Percentiles rank a stretch among this genome's conserved stretches.
Conservation (phyloP, 2,329 filamentous ascomycete species). For the Immersiporthe knoxdaviesiana region DNA sequence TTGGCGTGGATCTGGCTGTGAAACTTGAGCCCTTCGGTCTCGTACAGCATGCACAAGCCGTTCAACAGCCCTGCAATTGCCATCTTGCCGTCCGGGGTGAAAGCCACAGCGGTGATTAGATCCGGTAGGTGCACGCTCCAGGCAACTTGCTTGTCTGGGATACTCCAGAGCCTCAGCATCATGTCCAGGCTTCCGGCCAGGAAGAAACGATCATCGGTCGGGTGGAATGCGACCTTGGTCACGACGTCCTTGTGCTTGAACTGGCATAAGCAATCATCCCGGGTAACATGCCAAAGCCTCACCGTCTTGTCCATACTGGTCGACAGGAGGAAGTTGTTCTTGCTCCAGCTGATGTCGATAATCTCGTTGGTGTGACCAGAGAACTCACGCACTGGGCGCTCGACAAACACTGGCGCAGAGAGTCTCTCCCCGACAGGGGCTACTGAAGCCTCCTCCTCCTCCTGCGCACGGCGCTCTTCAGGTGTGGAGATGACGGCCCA, state of each 20-base stretch:
- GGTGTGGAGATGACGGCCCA: conserved; percentile 85
- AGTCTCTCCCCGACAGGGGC: conserved; percentile 61
- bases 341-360: conserved; percentile 95
- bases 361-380: conserved; percentile 83
- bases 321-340: conserved; percentile 95
- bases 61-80: conserved; percentile 87
- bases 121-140: conserved; percentile 78
- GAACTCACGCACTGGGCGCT: conserved; percentile 78
- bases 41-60: conserved; percentile 86
- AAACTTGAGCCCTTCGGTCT: conserved; percentile 86
- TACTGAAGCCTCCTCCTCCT: conserved; percentile 64
- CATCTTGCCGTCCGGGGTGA: conserved; percentile 88
- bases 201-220: conserved; percentile 94
- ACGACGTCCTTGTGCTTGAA: conserved; percentile 97
- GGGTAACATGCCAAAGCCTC: conserved; percentile 86
- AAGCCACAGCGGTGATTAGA: conserved; percentile 91
- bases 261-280: conserved; percentile 84
- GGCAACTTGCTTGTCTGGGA: conserved; percentile 92
- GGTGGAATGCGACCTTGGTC: conserved; percentile 92
- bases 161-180: conserved; percentile 90
- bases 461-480: conserved; percentile 76
- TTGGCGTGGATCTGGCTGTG: conserved; percentile 90
- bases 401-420: conserved; percentile 87
- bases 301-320: conserved; percentile 99
- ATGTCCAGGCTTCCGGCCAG: conserved; percentile 90